Percentiles rank a stretch among this genome's conserved stretches.
These are phyloP conservation scores for Xerocomus spinulosus DNA, from an alignment of 768 basidiomycete genomes.

Conservation along the genomic window DNA sequence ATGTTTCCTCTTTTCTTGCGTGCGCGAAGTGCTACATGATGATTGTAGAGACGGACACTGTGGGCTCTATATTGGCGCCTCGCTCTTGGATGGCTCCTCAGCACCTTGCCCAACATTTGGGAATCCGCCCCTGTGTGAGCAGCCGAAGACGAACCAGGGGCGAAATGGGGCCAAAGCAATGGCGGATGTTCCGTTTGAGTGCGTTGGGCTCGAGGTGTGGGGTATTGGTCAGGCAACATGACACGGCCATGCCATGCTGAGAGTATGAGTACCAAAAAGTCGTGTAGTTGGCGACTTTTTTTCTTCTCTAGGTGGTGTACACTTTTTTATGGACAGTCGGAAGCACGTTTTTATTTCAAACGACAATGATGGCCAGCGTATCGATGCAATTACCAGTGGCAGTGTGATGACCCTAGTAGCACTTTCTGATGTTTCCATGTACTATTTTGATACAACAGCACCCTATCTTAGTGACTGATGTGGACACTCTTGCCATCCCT, in stretches of 20 bases:
- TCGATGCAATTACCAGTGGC: too few relatives aligned
- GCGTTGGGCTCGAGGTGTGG: slow-evolving; percentile 92
- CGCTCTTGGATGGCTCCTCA: slow-evolving; percentile 78
- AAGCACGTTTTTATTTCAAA: not conserved
- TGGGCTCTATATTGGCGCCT: slow-evolving; percentile 82
- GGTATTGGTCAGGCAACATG: slow-evolving; percentile 43
- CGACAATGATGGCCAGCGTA: too few relatives aligned
- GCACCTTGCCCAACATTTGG: slow-evolving; percentile 82
- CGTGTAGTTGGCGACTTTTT: not conserved
- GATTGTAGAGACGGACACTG: slow-evolving; percentile 70
- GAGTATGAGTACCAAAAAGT: not conserved
- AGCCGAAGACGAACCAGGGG: not conserved
- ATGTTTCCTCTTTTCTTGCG: slow-evolving; percentile 23
- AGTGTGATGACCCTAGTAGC: too few relatives aligned
- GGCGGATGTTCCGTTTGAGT: slow-evolving; percentile 70
- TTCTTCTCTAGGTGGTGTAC: too few relatives aligned
- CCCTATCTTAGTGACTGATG: too few relatives aligned
- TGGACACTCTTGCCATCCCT: too few relatives aligned
- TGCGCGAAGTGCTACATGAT: not conserved
- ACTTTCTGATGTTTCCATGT: too few relatives aligned
- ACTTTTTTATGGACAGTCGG: not conserved
- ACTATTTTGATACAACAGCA: too few relatives aligned
- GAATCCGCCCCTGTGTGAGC: slow-evolving; percentile 75
- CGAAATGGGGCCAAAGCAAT: slow-evolving; percentile 24
- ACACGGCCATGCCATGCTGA: not conserved